Conservation (phyloP, 1,284 basidiomycete genomes). For the Pterulicium gracile region DNA sequence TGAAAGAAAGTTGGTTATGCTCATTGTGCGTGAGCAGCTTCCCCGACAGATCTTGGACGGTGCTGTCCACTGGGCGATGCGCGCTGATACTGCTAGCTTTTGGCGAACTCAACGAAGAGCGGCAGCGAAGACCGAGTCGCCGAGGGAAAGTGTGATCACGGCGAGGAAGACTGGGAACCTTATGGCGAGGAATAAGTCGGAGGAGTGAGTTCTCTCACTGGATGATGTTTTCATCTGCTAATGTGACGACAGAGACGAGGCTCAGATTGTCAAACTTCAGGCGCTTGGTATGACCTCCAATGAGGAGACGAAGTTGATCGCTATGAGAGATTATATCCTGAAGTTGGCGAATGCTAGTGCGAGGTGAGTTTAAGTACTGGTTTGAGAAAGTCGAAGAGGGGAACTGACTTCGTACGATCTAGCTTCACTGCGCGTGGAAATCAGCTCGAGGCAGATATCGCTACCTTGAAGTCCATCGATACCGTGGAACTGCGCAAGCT, state of each 20-base stretch:
- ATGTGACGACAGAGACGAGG: slow-evolving; percentile 53
- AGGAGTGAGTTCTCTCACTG: slow-evolving; percentile 46
- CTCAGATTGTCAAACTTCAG: slow-evolving; percentile 60
- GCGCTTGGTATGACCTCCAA: slow-evolving; percentile 71
- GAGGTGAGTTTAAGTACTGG: too few relatives aligned
- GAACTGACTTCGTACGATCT: slow-evolving; percentile 5
- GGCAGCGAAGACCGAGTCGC: slow-evolving; percentile 45
- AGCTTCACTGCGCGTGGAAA: slow-evolving; percentile 57
- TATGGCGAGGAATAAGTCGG: slow-evolving; percentile 46
- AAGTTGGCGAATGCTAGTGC: slow-evolving; percentile 65
- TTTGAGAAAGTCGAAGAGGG: too few relatives aligned
- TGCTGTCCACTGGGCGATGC: slow-evolving; percentile 83
- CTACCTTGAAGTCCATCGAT: slow-evolving; percentile 53
- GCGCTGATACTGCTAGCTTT: slow-evolving; percentile 61
- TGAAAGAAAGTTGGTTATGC: not conserved
- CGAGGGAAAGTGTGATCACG: slow-evolving; percentile 56
- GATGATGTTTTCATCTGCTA: not conserved
- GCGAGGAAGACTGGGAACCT: slow-evolving; percentile 40
- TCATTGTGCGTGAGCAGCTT: slow-evolving; percentile 36
- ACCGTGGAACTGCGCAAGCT: slow-evolving; percentile 73
- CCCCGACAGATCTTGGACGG: slow-evolving; percentile 76
- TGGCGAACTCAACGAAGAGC: slow-evolving; percentile 52
- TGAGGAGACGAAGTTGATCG: slow-evolving; percentile 75
- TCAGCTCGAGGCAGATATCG: slow-evolving; percentile 46
- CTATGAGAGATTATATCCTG: slow-evolving; percentile 81